Conservation (phyloP, 345 rosid genomes). For the Gossypium stocksii region DNA sequence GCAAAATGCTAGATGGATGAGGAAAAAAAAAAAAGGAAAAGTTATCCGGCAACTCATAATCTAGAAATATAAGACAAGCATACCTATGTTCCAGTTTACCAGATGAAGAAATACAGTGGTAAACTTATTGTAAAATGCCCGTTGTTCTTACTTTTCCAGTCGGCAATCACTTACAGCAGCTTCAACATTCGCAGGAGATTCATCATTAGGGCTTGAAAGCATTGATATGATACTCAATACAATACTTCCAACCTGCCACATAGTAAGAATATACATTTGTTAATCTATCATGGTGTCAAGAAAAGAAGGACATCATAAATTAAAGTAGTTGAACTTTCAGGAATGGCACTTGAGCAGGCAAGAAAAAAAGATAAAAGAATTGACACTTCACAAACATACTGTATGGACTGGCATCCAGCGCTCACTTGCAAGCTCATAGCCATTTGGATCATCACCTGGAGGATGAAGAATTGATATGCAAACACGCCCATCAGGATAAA, state of each 20-base stretch:
- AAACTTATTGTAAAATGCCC: neutral
- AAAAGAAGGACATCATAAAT: neutral
- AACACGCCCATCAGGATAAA: slow-evolving; percentile 87
- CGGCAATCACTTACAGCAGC: slow-evolving; percentile 60
- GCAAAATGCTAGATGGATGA: neutral
- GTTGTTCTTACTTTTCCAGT: slow-evolving; percentile 72
- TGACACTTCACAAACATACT: slow-evolving; percentile 36
- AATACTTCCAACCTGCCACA: slow-evolving; percentile 72
- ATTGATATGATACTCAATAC: slow-evolving; percentile 81
- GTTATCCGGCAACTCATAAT: neutral
- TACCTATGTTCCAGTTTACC: neutral
- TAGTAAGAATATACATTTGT: neutral
- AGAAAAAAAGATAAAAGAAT: neutral
- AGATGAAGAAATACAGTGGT: neutral
- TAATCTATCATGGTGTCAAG: neutral
- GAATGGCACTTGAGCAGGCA: neutral
- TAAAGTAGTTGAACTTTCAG: neutral
- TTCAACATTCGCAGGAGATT: slow-evolving; percentile 90
- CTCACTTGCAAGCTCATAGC: slow-evolving; percentile 97
- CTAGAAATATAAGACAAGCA: neutral
- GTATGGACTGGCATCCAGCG: slow-evolving; percentile 98
- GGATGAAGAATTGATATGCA: slow-evolving; percentile 99
- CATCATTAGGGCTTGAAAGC: slow-evolving; percentile 89
- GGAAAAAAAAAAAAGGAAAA: neutral
- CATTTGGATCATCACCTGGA: slow-evolving; percentile 97